These are phyloP conservation scores for Ceratocystis papillata DNA, from an alignment of 2,329 filamentous ascomycete genomes.

Conservation along the genomic window DNA sequence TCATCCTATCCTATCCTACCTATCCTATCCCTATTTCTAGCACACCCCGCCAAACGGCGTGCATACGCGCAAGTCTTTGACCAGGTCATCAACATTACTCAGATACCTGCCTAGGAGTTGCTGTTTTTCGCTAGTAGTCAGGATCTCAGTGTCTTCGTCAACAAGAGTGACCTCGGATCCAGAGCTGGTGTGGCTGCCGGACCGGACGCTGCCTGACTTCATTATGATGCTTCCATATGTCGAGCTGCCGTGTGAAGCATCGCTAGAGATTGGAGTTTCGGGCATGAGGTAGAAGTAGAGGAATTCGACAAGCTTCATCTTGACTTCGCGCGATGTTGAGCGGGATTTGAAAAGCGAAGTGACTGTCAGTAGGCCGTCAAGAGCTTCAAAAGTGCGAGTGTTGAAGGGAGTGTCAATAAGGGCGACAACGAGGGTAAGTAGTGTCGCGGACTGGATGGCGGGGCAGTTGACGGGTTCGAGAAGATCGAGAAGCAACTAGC, in stretches of 20 bases:
- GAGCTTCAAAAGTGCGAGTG: slow-evolving; percentile 79
- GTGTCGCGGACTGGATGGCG: slow-evolving; percentile 78
- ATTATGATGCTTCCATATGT: slow-evolving; percentile 1
- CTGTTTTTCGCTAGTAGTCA: slow-evolving; percentile 72
- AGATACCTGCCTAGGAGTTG: slow-evolving; percentile 64
- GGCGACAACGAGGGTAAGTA: slow-evolving; percentile 81
- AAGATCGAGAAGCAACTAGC: slow-evolving; percentile 78
- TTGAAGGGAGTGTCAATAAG: slow-evolving; percentile 79
- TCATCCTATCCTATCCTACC: too few species aligned
- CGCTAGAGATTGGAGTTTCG: slow-evolving; percentile 55
- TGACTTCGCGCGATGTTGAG: slow-evolving; percentile 75
- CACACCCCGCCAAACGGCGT: slow-evolving; percentile 57
- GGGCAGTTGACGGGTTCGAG: slow-evolving; percentile 87
- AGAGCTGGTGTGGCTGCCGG: slow-evolving; percentile 31
- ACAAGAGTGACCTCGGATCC: slow-evolving; percentile 28
- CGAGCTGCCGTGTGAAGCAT: slow-evolving; percentile 28
- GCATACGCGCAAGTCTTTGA: slow-evolving; percentile 70
- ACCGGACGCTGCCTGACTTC: slow-evolving; percentile 45
- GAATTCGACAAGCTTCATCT: slow-evolving; percentile 93
- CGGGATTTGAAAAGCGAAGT: slow-evolving; percentile 88
- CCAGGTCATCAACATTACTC: slow-evolving; percentile 72
- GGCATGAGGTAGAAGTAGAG: slow-evolving; percentile 98
- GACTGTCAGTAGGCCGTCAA: slow-evolving; percentile 83
- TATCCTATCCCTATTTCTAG: slow-evolving; percentile 30
- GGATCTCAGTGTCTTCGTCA: slow-evolving; percentile 38